Evolutionary conservation across 2,329 filamentous ascomycete genomes (phyloP).

Genomic region (Stemphylium beticola): DNA sequence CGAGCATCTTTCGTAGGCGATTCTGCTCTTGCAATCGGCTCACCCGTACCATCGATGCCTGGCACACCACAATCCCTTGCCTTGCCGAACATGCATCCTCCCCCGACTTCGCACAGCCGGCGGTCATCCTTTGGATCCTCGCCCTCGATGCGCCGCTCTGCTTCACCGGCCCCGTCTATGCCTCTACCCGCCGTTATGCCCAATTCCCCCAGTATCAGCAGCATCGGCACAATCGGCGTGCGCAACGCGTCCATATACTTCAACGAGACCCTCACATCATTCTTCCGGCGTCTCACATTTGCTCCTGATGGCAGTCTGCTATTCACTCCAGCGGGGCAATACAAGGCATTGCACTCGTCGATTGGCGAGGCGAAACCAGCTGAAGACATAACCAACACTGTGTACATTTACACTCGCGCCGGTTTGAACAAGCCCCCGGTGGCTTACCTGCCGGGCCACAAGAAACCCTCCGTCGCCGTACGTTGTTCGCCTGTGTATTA

Average conservation of each 20-base stretch:
- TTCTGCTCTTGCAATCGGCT: conserved; percentile 65
- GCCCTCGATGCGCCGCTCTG: conserved; percentile 80
- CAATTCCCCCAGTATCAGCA: conserved; percentile 81
- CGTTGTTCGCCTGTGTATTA: conserved; percentile 93
- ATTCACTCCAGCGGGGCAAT: conserved; percentile 93
- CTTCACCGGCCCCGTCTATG: conserved; percentile 90
- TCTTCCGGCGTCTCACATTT: conserved; percentile 92
- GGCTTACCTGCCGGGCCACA: conserved; percentile 93
- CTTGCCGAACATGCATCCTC: conserved; percentile 89
- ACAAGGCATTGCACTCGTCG: conserved; percentile 77
- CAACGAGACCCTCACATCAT: conserved; percentile 95
- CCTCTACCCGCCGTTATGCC: conserved; percentile 95
- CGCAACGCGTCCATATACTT: conserved; percentile 92
- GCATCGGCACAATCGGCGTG: conserved; percentile 53
- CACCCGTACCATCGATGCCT: conserved; percentile 87
- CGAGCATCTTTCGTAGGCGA: conserved; percentile 68
- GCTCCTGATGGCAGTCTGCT: conserved; percentile 93
- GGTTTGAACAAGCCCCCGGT: conserved; percentile 97
- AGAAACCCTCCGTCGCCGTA: conserved; percentile 96
- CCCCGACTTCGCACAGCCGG: conserved; percentile 87
- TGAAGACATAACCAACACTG: conserved; percentile 93
- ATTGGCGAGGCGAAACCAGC: conserved; percentile 72
- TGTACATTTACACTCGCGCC: conserved; percentile 96
- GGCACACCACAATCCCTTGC: conserved; percentile 90
- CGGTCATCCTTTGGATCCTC: conserved; percentile 89